Conservation (phyloP, 768 basidiomycete genomes). For the Fomitopsis pulvina region DNA sequence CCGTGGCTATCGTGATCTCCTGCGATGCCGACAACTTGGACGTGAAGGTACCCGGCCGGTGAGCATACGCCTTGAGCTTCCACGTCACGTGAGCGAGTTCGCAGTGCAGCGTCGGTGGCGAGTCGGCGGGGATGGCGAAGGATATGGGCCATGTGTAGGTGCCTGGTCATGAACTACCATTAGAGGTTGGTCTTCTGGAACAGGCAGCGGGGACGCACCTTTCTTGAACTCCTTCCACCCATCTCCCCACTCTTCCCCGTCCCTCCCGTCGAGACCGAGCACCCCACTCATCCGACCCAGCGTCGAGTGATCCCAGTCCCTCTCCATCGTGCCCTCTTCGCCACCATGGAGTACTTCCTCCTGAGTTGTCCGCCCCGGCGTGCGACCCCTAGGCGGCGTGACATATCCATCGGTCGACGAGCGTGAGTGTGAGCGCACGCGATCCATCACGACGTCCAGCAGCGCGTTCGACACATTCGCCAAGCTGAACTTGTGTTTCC, state of each 20-base stretch:
- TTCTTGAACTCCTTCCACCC: constrained; percentile 87
- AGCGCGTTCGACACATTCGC: constrained; percentile 42
- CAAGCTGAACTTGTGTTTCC: constrained; percentile 43
- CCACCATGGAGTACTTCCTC: constrained; percentile 15
- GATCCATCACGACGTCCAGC: constrained; percentile 37
- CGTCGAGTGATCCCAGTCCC: constrained; percentile 25
- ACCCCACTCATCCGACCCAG: constrained; percentile 35
- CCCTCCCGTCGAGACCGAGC: constrained; percentile 32
- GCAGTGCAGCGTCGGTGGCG: constrained; percentile 72
- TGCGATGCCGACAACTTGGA: constrained; percentile 60
- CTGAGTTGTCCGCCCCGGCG: constrained; percentile 7
- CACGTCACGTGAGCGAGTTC: constrained; percentile 76
- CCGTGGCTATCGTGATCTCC: constrained; percentile 70
- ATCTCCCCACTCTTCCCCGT: constrained; percentile 36
- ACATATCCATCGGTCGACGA: constrained; percentile 25
- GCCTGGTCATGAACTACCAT: constrained; percentile 39
- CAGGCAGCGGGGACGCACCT: constrained; percentile 37
- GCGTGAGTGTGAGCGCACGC: constrained; percentile 42
- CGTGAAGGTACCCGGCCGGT: constrained; percentile 78
- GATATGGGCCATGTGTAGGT: constrained; percentile 93
- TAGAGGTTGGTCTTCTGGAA: too few relatives aligned
- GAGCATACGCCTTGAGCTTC: constrained; percentile 73
- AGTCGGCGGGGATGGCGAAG: constrained; percentile 73
- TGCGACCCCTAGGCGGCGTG: constrained; percentile 14
- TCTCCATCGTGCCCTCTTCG: constrained; percentile 22